phyloP scores from a whole-genome alignment of 1,284 basidiomycete genomes.

The Kwoniella shivajii region DNA sequence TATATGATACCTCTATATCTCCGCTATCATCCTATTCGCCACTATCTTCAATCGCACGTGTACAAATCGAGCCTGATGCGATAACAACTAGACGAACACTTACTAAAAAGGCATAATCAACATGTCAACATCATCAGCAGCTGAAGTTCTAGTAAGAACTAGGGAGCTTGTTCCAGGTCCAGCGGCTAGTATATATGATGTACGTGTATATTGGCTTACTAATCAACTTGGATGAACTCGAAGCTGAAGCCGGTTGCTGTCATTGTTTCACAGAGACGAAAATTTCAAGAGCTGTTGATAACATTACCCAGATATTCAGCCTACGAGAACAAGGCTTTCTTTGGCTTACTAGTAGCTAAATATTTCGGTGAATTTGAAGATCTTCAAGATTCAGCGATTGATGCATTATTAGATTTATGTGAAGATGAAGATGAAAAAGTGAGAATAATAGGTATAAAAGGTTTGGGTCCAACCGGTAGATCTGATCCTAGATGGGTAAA shows the following conservation, averaged over 20 bases:
- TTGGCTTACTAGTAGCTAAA: conserved; percentile 27
- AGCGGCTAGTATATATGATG: conserved; percentile 10
- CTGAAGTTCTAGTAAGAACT: conserved; percentile 12
- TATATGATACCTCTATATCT: no score
- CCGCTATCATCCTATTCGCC: no score
- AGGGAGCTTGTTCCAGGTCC: conserved; percentile 13
- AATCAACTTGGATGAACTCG: neutral
- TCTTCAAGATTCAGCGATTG: conserved; percentile 37
- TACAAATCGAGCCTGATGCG: no score
- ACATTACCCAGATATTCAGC: conserved; percentile 22
- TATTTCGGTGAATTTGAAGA: conserved; percentile 40
- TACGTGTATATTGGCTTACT: conserved; percentile 5
- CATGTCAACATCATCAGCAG: neutral
- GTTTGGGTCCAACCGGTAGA: conserved; percentile 33
- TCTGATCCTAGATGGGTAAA: conserved; percentile 42
- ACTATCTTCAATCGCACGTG: no score
- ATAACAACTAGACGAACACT: no score
- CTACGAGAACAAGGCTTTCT: conserved; percentile 27
- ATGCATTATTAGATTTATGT: conserved; percentile 42
- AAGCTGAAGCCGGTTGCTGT: neutral
- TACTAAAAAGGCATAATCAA: neutral
- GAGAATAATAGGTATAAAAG: conserved; percentile 39
- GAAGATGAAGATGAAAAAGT: conserved; percentile 43
- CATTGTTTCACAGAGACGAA: conserved; percentile 16
- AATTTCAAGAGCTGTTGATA: conserved; percentile 27